Percentiles rank a stretch among this genome's conserved stretches.
Evolutionary conservation across 176 grass and related monocot genomes (phyloP).

Genomic region (Bromus sterilis): DNA sequence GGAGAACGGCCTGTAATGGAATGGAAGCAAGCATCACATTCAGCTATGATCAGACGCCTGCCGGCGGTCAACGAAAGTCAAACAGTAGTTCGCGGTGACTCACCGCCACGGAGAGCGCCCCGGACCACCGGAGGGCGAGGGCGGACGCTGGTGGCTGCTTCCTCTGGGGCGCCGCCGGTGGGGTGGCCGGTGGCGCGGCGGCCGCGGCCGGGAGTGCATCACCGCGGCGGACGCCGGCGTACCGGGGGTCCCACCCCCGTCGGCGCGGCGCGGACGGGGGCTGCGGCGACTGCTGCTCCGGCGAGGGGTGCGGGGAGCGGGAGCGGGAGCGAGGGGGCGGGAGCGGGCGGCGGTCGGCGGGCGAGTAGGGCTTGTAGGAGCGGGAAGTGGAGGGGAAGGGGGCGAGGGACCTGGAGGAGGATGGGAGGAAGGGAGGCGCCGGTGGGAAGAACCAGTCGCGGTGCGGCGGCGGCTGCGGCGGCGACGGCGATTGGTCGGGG

Average conservation of each 20-base stretch:
- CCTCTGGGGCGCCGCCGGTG: background rate
- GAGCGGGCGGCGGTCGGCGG: slow-evolving; percentile 29
- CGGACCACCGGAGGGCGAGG: background rate
- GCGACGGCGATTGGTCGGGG: slow-evolving; percentile 26
- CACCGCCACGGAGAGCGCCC: slow-evolving; percentile 12
- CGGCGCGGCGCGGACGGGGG: slow-evolving; percentile 11
- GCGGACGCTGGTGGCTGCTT: background rate
- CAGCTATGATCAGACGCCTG: background rate
- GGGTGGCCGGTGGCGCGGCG: background rate
- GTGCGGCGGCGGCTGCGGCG: slow-evolving; percentile 24
- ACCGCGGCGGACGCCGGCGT: slow-evolving; percentile 38
- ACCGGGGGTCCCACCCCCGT: slow-evolving; percentile 26
- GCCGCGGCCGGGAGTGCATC: background rate
- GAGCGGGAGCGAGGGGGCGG: slow-evolving; percentile 23
- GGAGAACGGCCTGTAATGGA: slow-evolving; percentile 31
- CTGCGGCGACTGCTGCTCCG: background rate
- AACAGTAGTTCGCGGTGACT: background rate
- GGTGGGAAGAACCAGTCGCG: slow-evolving; percentile 82
- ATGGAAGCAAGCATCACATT: background rate
- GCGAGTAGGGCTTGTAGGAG: slow-evolving; percentile 36
- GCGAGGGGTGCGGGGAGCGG: slow-evolving; percentile 25
- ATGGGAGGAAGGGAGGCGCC: slow-evolving; percentile 41
- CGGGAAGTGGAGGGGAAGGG: slow-evolving; percentile 57
- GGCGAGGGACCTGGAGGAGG: slow-evolving; percentile 14
- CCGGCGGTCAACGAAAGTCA: slow-evolving; percentile 14